A percentile compares a stretch with the other conserved stretches of the same genome.
phyloP scores from a whole-genome alignment of 306 rosid species.

The Mucuna pruriens region DNA sequence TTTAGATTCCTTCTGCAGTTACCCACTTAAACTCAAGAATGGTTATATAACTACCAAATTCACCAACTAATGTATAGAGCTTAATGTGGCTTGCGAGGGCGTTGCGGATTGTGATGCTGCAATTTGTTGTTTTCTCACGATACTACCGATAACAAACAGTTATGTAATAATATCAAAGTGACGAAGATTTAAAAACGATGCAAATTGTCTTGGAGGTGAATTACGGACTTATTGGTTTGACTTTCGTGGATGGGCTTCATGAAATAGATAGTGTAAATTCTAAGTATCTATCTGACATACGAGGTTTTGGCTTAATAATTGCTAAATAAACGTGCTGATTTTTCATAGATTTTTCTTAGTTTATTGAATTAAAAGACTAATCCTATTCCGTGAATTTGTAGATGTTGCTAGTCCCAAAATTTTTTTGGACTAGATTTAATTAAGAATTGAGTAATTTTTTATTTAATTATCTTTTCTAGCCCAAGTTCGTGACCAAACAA shows the following conservation, averaged over 20 bases:
- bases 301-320: neutral
- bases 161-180: neutral
- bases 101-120: neutral
- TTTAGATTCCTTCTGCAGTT: neutral
- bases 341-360: too few relatives aligned
- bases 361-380: too few relatives aligned
- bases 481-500: neutral
- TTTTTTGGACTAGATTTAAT: neutral
- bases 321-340: neutral
- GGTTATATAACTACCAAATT: neutral
- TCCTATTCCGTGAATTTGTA: too few relatives aligned
- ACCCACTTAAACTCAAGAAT: neutral
- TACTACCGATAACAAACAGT: neutral
- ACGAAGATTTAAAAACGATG: neutral
- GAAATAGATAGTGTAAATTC: neutral
- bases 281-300: neutral
- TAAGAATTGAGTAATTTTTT: neutral
- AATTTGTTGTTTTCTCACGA: constrained; percentile 3
- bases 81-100: neutral
- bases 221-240: neutral
- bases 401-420: too few relatives aligned
- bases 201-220: neutral
- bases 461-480: neutral
- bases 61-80: neutral
- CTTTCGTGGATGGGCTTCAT: neutral